Evolutionary conservation across 805 yeast genomes (phyloP).

Genomic region (Peterozyma toletana): DNA sequence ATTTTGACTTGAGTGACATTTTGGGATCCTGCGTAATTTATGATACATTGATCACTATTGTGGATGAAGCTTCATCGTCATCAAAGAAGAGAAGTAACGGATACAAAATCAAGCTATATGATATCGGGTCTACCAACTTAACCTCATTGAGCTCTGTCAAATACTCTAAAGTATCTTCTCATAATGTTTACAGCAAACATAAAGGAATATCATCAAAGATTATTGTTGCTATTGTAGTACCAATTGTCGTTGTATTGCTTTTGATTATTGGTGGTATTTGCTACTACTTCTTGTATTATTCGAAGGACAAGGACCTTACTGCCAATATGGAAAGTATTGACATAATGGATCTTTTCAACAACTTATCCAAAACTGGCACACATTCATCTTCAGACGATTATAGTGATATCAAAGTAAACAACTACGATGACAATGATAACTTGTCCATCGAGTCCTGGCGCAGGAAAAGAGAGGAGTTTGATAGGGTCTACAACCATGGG

Average conservation of each 20-base stretch:
- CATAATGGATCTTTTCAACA: slow-evolving; percentile 23
- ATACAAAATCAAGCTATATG: slow-evolving; percentile 34
- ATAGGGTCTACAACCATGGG: slow-evolving; percentile 12
- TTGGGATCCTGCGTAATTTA: slow-evolving; percentile 47
- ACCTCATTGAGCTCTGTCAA: slow-evolving; percentile 23
- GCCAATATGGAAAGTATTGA: slow-evolving; percentile 11
- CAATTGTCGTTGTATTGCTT: slow-evolving; percentile 20
- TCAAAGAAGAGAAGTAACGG: slow-evolving; percentile 12
- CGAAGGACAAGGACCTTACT: slow-evolving; percentile 19
- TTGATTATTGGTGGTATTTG: slow-evolving; percentile 7
- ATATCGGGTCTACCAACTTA: slow-evolving; percentile 23
- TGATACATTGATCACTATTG: slow-evolving; percentile 39
- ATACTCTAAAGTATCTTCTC: slow-evolving; percentile 12
- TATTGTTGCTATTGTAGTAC: slow-evolving; percentile 29
- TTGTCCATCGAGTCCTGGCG: slow-evolving; percentile 48
- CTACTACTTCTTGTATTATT: slow-evolving; percentile 13
- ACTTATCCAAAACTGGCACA: slow-evolving; percentile 9
- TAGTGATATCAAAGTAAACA: slow-evolving; percentile 18
- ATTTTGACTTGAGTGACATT: slow-evolving; percentile 19
- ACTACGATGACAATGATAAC: slow-evolving; percentile 31
- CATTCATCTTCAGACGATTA: slow-evolving; percentile 8
- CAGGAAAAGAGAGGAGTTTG: slow-evolving; percentile 40
- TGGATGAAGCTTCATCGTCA: slow-evolving; percentile 10
- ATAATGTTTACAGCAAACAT: slow-evolving; percentile 3
- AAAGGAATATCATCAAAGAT: slow-evolving; percentile 18